Conservation (phyloP, 352 stramenopile genomes). For the Phytopythium ostracodes region DNA sequence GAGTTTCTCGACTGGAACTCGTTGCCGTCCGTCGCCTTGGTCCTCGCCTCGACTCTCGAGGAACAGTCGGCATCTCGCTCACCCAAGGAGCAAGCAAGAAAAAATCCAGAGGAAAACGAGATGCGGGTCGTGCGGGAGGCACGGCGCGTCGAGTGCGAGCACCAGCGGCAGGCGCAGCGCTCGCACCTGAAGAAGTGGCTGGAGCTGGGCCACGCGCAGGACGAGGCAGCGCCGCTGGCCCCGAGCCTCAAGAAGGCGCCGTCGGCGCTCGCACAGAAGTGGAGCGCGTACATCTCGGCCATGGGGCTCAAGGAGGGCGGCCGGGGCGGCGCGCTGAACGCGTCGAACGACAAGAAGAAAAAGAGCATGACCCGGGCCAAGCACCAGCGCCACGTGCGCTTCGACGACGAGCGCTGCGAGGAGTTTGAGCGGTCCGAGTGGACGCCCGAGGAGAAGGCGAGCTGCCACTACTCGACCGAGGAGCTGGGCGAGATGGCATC, state of each 20-base stretch:
- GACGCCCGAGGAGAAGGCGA: slow-evolving; percentile 46
- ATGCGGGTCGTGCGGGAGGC: slow-evolving; percentile 33
- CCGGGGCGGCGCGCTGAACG: slow-evolving; percentile 1
- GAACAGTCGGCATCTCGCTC: no score
- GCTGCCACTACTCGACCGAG: slow-evolving; percentile 48
- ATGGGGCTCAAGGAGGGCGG: slow-evolving; percentile 36
- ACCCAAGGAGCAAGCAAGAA: not conserved
- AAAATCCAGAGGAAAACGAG: not conserved
- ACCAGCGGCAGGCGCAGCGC: slow-evolving; percentile 22
- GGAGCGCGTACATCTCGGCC: slow-evolving; percentile 47
- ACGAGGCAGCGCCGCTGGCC: slow-evolving; percentile 16
- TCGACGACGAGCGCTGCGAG: slow-evolving; percentile 32
- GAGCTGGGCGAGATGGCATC: slow-evolving; percentile 55
- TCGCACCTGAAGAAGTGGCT: slow-evolving; percentile 30
- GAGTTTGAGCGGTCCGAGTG: slow-evolving; percentile 33
- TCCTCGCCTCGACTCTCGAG: no score
- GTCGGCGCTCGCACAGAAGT: slow-evolving; percentile 40
- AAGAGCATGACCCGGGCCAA: slow-evolving; percentile 9
- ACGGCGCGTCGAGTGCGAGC: slow-evolving; percentile 28
- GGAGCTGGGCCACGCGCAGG: slow-evolving; percentile 11
- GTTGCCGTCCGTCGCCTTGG: not conserved
- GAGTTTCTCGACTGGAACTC: not conserved
- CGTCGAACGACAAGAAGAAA: slow-evolving; percentile 3
- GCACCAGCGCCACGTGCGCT: slow-evolving; percentile 43
- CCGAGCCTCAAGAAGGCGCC: slow-evolving; percentile 59